A percentile compares a stretch with the other conserved stretches of the same genome.
phyloP scores from a whole-genome alignment of 2,329 filamentous ascomycete genomes.

The Fusarium clavum region DNA sequence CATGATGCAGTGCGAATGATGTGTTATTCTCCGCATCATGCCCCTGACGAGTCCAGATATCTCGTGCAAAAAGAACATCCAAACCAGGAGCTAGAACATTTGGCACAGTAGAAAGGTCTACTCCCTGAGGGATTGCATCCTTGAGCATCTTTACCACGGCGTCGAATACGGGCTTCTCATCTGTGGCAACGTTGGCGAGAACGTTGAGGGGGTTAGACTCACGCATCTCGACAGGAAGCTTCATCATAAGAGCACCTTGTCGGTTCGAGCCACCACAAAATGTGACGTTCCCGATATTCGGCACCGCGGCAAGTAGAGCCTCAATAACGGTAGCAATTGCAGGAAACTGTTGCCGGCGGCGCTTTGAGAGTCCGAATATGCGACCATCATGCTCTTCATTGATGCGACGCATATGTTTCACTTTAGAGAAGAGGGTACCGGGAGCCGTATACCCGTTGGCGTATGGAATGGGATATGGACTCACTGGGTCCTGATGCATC shows the following conservation, averaged over 20 bases:
- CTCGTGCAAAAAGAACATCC: constrained; percentile 58
- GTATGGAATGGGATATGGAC: constrained; percentile 84
- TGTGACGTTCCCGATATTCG: constrained; percentile 76
- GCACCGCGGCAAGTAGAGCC: constrained; percentile 76
- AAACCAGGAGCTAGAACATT: constrained; percentile 59
- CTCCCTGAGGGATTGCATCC: constrained; percentile 56
- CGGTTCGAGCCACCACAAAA: constrained; percentile 91
- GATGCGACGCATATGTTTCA: constrained; percentile 61
- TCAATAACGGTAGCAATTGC: constrained; percentile 86
- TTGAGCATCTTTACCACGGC: constrained; percentile 54
- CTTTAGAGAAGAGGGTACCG: constrained; percentile 69
- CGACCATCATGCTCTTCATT: constrained; percentile 65
- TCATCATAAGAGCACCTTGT: constrained; percentile 83
- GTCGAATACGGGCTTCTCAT: constrained; percentile 50
- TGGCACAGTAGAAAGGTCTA: constrained; percentile 52
- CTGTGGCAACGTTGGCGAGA: constrained; percentile 40
- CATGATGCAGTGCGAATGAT: constrained; percentile 77
- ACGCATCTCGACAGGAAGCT: constrained; percentile 68
- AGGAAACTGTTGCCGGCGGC: constrained; percentile 83
- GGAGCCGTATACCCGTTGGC: constrained; percentile 82
- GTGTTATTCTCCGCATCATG: constrained; percentile 66
- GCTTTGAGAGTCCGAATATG: constrained; percentile 82
- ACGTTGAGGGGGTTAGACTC: constrained; percentile 72
- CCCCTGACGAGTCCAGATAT: constrained; percentile 65
- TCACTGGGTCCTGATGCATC: constrained; percentile 79